Evolutionary conservation across 805 yeast species (phyloP), one percentile per base, ranked within the genome.

Genomic region (Myxozyma neglecta): DNA sequence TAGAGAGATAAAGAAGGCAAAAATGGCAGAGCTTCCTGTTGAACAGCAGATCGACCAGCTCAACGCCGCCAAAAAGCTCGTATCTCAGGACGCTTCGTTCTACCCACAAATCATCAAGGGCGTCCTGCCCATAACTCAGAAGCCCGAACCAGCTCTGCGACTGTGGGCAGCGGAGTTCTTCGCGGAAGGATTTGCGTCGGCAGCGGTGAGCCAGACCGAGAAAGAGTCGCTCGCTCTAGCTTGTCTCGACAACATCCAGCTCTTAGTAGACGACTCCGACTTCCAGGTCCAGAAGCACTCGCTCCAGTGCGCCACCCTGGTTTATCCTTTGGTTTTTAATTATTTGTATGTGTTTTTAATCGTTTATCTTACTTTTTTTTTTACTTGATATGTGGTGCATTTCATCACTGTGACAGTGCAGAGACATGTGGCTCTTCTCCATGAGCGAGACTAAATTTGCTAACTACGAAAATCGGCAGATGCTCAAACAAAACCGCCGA

Each of bases 291-390:
- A 66, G 18, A 79, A 78, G 68, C 73, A 74, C 53, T 74, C 79
- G 14, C 71, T 81, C 3, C 71, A 77, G 29, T 72, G 80, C 11
- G 71, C 79, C 20, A 71, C 83, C 6, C 71, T 75, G 45, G 70
- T 79, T n/a, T 84, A 80, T 65, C 83, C 83, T 14, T 69, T 78
- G 68, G 65, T 80, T 44, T 78, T 83, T 63, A 79, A 76, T 60
- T 70, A 80, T 35, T 78, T 80, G 53, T 63, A 68, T 42, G 63
- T 57, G 5, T 34, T 35, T 13, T 32, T 32, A 10, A 35, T 24
- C 5, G 29, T 24, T 24, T 24, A n/a, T 24, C 29, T 24, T 24
- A 24, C 29, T 24, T 24, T 24, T 24, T 24, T 24, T 24, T 24
- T 24, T 24, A 24, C 29, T 24, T 24, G 29, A 24, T 24, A 24